Conservation (phyloP, 768 basidiomycete genomes). For the Cytidiella melzeri region DNA sequence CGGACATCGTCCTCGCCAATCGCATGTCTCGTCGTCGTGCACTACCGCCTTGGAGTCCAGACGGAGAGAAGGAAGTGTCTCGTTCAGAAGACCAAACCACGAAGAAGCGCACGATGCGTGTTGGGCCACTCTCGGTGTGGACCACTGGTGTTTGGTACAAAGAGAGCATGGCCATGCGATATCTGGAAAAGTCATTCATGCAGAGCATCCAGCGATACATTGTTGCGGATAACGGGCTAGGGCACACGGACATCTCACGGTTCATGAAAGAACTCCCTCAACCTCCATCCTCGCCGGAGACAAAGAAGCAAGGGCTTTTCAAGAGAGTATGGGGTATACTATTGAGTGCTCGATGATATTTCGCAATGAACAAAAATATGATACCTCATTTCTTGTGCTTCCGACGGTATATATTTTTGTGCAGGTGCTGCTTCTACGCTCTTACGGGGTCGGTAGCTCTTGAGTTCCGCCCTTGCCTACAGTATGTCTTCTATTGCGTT, state of each 20-base stretch:
- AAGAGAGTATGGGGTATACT: background rate
- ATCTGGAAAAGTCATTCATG: conserved; percentile 49
- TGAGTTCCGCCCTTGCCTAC: too few species aligned
- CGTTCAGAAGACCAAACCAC: background rate
- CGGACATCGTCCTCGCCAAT: conserved; percentile 83
- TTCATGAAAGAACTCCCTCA: conserved; percentile 13
- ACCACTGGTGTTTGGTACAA: conserved; percentile 65
- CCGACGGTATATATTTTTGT: too few species aligned
- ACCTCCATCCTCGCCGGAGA: background rate
- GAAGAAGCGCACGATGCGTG: conserved; percentile 2
- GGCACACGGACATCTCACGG: conserved; percentile 4
- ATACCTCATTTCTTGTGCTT: too few species aligned
- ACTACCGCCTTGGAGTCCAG: conserved; percentile 10
- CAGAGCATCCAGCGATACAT: conserved; percentile 37
- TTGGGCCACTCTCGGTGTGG: conserved; percentile 62
- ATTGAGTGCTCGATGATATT: background rate
- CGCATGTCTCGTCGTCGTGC: conserved; percentile 41
- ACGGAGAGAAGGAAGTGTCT: conserved; percentile 12
- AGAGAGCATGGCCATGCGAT: conserved; percentile 58
- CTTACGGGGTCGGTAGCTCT: too few species aligned
- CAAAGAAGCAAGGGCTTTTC: background rate
- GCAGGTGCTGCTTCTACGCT: too few species aligned
- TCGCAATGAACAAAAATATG: too few species aligned
- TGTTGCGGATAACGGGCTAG: conserved; percentile 9
- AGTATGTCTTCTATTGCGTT: too few species aligned